Percentiles rank a stretch among this genome's conserved stretches.
These are phyloP conservation scores for Dactylorhiza incarnata DNA, from an alignment of 106 monocot species.

Conservation along the genomic window DNA sequence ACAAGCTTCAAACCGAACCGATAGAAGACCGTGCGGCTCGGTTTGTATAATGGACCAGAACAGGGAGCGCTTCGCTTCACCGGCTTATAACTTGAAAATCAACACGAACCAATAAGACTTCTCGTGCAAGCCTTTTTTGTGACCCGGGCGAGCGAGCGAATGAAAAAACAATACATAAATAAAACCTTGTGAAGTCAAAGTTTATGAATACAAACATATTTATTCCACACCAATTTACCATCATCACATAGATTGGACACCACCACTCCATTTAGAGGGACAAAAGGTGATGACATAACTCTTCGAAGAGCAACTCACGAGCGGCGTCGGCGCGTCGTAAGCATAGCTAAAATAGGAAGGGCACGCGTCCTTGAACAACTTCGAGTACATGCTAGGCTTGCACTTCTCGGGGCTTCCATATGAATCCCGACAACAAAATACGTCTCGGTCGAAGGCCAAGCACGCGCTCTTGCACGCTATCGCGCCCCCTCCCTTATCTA, in stretches of 20 bases:
- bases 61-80: too few species aligned
- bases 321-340: slow-evolving; percentile 36
- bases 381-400: slow-evolving; percentile 50
- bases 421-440: slow-evolving; percentile 49
- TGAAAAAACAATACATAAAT: too few species aligned
- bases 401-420: slow-evolving; percentile 45
- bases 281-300: slow-evolving; percentile 56
- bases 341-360: slow-evolving; percentile 64
- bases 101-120: too few species aligned
- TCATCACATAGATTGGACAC: not conserved
- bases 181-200: too few species aligned
- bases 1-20: too few species aligned
- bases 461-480: slow-evolving; percentile 84
- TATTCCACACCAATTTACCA: not conserved
- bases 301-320: slow-evolving; percentile 29
- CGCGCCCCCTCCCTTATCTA: slow-evolving; percentile 15
- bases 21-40: too few species aligned
- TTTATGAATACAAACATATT: not conserved
- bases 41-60: too few species aligned
- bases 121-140: too few species aligned
- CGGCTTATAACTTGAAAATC: too few species aligned
- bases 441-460: slow-evolving; percentile 49
- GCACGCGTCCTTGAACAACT: slow-evolving; percentile 64
- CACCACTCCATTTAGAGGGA: slow-evolving; percentile 35
- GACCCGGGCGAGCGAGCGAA: too few species aligned